Evolutionary conservation across 1,139 yeast species (phyloP).

Genomic region (Zygoascus meyerae): DNA sequence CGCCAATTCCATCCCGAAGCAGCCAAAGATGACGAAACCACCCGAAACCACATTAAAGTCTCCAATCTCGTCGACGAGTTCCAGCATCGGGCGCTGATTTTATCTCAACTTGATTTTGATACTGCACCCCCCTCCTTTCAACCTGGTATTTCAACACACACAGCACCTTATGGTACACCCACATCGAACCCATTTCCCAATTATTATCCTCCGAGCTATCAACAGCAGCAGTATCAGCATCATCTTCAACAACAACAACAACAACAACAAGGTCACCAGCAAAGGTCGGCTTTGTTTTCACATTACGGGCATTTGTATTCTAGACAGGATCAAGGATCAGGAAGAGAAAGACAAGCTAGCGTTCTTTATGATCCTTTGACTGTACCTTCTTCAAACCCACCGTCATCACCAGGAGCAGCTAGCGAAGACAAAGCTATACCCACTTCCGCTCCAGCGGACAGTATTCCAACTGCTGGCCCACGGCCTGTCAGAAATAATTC

Average conservation of each 20-base stretch:
- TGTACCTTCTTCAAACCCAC: slow-evolving; percentile 6
- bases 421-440: slow-evolving; percentile 1
- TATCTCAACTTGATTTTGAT: slow-evolving; percentile 1
- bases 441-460: slow-evolving; percentile 3
- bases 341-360: slow-evolving; percentile 27
- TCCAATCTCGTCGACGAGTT: slow-evolving; percentile 3
- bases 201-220: slow-evolving; percentile 1
- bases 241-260: slow-evolving; percentile 8
- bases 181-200: slow-evolving; percentile 2
- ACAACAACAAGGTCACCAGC: slow-evolving; percentile 10
- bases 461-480: not conserved
- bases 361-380: slow-evolving; percentile 27
- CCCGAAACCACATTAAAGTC: not conserved
- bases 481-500: not conserved
- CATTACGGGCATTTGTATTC: slow-evolving; percentile 8
- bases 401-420: not conserved
- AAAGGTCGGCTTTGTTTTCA: slow-evolving; percentile 9
- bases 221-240: slow-evolving; percentile 4
- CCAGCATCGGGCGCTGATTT: slow-evolving; percentile 1
- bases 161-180: not conserved
- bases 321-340: not conserved
- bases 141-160: slow-evolving; percentile 8
- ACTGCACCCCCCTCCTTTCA: not conserved
- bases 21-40: not conserved
- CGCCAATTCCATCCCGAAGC: slow-evolving; percentile 5